A percentile compares a stretch with the other conserved stretches of the same genome.
Conservation (phyloP, 1,284 basidiomycete species). For the Leccinum pallidistipes region DNA sequence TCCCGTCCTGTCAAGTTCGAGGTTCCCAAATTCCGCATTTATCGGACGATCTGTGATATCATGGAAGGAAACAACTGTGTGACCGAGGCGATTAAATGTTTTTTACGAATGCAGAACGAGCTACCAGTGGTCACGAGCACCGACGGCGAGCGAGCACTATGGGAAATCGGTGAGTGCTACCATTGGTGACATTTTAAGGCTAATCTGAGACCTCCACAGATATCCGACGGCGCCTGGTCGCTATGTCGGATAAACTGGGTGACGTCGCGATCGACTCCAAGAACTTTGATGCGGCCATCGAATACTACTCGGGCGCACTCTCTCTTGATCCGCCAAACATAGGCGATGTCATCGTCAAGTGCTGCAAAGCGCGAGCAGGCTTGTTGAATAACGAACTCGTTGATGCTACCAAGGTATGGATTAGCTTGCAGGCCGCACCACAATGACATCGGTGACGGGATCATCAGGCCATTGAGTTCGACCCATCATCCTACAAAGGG, state of each 20-base stretch:
- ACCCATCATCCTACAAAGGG: neutral
- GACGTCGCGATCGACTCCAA: neutral
- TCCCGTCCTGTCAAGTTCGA: neutral
- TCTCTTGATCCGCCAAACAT: neutral
- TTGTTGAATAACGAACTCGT: neutral
- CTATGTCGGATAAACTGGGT: neutral
- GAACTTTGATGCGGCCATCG: neutral
- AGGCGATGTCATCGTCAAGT: neutral
- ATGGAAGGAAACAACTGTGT: neutral
- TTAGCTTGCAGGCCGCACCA: neutral
- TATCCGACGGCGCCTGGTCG: neutral
- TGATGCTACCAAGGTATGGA: neutral
- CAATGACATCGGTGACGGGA: neutral
- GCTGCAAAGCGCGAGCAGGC: neutral
- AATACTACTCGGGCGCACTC: neutral
- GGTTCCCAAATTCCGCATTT: neutral
- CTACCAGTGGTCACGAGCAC: neutral
- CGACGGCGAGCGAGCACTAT: neutral
- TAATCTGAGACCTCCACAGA: neutral
- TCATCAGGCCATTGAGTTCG: neutral
- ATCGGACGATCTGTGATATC: neutral
- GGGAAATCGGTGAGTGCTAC: neutral
- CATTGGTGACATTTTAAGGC: no score
- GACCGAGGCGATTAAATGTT: neutral
- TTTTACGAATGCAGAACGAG: neutral